These are phyloP conservation scores for Immersiella caudata DNA, from an alignment of 495 filamentous ascomycete genomes.

Conservation along the genomic window DNA sequence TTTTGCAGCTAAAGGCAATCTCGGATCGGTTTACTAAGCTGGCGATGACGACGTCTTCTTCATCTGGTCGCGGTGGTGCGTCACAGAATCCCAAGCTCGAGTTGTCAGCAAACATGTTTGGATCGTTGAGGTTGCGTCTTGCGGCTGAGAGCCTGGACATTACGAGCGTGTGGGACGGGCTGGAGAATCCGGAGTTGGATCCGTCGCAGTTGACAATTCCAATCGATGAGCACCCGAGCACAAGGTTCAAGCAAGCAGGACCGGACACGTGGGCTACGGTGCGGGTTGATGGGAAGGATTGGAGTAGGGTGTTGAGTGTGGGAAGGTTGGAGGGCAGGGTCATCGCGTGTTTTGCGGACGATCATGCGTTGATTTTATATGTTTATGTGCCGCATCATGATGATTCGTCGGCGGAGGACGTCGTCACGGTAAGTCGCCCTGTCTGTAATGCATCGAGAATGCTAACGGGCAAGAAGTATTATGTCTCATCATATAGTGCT, in stretches of 20 bases:
- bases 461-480: slow-evolving; percentile 27
- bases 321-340: slow-evolving; percentile 84
- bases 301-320: slow-evolving; percentile 88
- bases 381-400: slow-evolving; percentile 80
- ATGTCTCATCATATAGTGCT: slow-evolving; percentile 32
- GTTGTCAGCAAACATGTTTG: slow-evolving; percentile 87
- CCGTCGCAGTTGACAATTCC: slow-evolving; percentile 65
- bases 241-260: slow-evolving; percentile 62
- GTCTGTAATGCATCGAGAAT: neutral
- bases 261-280: slow-evolving; percentile 80
- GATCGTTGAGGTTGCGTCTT: slow-evolving; percentile 74
- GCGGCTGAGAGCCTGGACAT: slow-evolving; percentile 80
- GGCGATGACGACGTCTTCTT: slow-evolving; percentile 43
- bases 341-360: slow-evolving; percentile 79
- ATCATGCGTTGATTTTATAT: slow-evolving; percentile 88
- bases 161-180: slow-evolving; percentile 75
- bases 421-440: slow-evolving; percentile 68
- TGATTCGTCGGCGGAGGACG: slow-evolving; percentile 66
- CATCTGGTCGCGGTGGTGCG: slow-evolving; percentile 21
- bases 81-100: slow-evolving; percentile 65
- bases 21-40: slow-evolving; percentile 93
- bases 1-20: slow-evolving; percentile 84
- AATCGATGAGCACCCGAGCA: slow-evolving; percentile 73
- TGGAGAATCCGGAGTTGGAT: slow-evolving; percentile 84
- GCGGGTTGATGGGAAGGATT: slow-evolving; percentile 87